Conservation (phyloP, 306 rosid species). For the Quercus bicolor region DNA sequence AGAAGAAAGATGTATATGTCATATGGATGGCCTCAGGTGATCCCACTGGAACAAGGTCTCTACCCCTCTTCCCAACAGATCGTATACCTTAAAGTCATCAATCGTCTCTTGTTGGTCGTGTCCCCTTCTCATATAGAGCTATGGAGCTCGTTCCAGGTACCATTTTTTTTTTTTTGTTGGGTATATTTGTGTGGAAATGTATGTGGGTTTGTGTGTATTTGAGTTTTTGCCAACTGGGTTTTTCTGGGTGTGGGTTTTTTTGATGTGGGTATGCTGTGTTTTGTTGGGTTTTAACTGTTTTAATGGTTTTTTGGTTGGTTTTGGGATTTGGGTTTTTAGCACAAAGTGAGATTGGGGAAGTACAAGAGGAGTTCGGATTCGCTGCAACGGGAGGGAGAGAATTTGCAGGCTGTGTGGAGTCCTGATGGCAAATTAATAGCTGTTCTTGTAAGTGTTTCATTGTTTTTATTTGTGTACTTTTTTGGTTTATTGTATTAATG, state of each 20-base stretch:
- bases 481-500: not conserved
- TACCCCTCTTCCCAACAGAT: conserved; percentile 68
- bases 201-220: not conserved
- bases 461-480: not conserved
- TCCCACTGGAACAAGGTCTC: conserved; percentile 69
- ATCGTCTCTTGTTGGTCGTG: conserved; percentile 67
- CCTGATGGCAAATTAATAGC: conserved; percentile 86
- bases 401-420: conserved; percentile 95
- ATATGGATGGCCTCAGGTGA: conserved; percentile 99
- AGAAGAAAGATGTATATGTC: conserved; percentile 82
- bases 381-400: conserved; percentile 78
- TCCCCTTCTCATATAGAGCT: conserved; percentile 88
- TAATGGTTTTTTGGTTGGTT: conserved; percentile 26
- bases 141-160: conserved; percentile 91
- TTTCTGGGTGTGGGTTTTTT: conserved; percentile 15
- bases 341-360: conserved; percentile 89
- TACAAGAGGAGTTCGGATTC: conserved; percentile 85
- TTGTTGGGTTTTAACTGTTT: conserved; percentile 36
- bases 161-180: not conserved
- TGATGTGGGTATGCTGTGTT: conserved; percentile 25
- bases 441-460: conserved; percentile 57
- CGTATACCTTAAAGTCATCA: conserved; percentile 69
- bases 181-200: not conserved
- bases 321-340: conserved; percentile 44
- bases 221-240: conserved; percentile 18